Evolutionary conservation across 2,329 filamentous ascomycete genomes (phyloP), one percentile per base, ranked within the genome.

Genomic region (Aurifilum marmelostoma): DNA sequence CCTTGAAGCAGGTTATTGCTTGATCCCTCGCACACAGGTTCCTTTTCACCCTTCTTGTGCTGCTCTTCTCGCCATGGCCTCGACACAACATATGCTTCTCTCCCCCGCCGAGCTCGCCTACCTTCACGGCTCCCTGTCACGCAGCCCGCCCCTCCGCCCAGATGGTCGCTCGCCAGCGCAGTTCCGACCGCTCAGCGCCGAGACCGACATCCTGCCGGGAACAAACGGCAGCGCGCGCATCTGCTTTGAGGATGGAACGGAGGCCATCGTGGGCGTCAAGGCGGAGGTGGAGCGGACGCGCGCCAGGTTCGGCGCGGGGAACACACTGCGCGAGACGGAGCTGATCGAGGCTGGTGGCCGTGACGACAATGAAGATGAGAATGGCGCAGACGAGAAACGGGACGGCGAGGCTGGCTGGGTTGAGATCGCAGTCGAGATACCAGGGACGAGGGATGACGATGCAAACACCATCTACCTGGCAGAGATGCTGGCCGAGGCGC

Each of bases 51-150:
- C 16, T 27, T 34, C 34, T 34, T 34, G 4, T 34, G 4, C 34
- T 34, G 4, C 34, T 34, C 34, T 27, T 32, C 14, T 29, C 52
- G 50, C n/a, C 47, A 91, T 93, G 88, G 84, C 91, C 54, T 87
- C 88, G 74, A 84, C 80, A 75, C 88, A 89, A 76, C 88, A 89
- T 81, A 88, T 89, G 76, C 90, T 93, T 75, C 91, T 98, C 80
- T 97, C 94, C 66, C 95, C 96, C 62, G 94, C 96, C 76, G 96
- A 99, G 83, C 92, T 99, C 76, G 94, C 94, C 75, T 99, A 97
- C 83, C 89, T 98, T 65, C 93, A 97, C 85, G 89, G 88, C 73
- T 94, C 95, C 7, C 93, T 99, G 76, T 87, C 89, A 9, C 90
- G 94, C 70, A 82, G 82, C 58, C 94, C 94, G 14, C 94, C 96